Evolutionary conservation across 805 yeast species (phyloP).

Genomic region (Tetrapisispora taiwanensis): DNA sequence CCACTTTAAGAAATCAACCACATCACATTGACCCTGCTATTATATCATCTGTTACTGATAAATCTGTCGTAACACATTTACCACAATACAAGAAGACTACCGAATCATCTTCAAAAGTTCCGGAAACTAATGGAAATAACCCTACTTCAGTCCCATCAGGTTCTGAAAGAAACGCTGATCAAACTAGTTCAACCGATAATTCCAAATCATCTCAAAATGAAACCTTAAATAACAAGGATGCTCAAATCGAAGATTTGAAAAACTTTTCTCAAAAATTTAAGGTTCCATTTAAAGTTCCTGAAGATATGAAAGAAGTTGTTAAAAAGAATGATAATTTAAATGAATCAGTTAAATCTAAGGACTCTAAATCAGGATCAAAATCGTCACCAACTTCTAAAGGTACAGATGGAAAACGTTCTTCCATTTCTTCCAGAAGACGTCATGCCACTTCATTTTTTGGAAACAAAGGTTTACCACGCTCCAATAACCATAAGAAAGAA

Average conservation of each 20-base stretch:
- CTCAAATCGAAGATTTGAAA: slow-evolving; percentile 58
- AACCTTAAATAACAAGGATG: slow-evolving; percentile 30
- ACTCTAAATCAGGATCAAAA: background rate
- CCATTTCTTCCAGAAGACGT: slow-evolving; percentile 18
- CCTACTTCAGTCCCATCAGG: background rate
- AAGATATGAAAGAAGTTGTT: slow-evolving; percentile 18
- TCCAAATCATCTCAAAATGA: background rate
- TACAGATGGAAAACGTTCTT: slow-evolving; percentile 1
- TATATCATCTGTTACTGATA: slow-evolving; percentile 21
- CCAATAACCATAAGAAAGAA: slow-evolving; percentile 24
- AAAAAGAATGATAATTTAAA: background rate
- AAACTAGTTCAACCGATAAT: background rate
- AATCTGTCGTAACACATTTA: slow-evolving; percentile 1
- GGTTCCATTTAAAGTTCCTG: slow-evolving; percentile 53
- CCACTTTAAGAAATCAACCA: slow-evolving; percentile 27
- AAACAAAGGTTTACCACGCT: slow-evolving; percentile 24
- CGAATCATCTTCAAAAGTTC: background rate
- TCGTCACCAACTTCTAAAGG: background rate
- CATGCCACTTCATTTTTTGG: slow-evolving; percentile 32
- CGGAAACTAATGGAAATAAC: background rate
- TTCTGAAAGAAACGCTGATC: no score
- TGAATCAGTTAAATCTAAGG: background rate
- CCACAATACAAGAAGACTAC: background rate
- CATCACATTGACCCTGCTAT: slow-evolving; percentile 29
- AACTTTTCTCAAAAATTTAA: slow-evolving; percentile 78